Evolutionary conservation across 805 yeast species (phyloP).

Genomic region (Myxozyma neglecta): DNA sequence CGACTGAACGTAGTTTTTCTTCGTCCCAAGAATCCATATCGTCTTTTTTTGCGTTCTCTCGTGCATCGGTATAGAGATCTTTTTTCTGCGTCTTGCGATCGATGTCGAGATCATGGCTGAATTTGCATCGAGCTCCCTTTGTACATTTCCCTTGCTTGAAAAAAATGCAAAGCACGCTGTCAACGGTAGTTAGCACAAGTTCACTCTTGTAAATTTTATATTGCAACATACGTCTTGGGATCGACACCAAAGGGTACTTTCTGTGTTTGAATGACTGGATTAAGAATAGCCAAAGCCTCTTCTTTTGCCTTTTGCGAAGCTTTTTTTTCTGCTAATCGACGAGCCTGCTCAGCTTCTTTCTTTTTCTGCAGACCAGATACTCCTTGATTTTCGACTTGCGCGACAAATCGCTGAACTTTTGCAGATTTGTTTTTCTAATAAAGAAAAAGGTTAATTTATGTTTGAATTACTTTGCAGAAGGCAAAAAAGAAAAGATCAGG

Average conservation of each 20-base stretch:
- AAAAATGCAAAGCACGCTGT: constrained; percentile 71
- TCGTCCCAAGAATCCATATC: constrained; percentile 98
- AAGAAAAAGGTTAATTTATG: not conserved
- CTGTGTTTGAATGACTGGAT: constrained; percentile 64
- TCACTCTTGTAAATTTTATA: not conserved
- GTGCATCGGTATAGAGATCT: constrained; percentile 88
- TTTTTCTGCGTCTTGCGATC: constrained; percentile 88
- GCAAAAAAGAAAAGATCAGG: constrained; percentile 15
- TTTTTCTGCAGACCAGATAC: constrained; percentile 57
- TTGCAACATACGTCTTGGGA: constrained; percentile 63
- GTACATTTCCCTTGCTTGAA: constrained; percentile 86
- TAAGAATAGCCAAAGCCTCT: constrained; percentile 79
- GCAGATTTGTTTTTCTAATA: constrained; percentile 77
- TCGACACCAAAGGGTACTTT: constrained; percentile 96
- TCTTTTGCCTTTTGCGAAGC: constrained; percentile 86
- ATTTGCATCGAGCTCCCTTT: constrained; percentile 70
- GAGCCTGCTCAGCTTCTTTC: constrained; percentile 71
- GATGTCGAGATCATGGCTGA: constrained; percentile 80
- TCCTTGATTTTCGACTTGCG: constrained; percentile 65
- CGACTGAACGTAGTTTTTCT: constrained; percentile 84
- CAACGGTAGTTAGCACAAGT: not conserved
- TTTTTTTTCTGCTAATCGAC: constrained; percentile 74
- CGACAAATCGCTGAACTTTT: constrained; percentile 74
- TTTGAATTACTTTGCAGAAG: no score
- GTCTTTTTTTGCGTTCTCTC: constrained; percentile 57